These are phyloP conservation scores for Solanum paucissectum DNA, from an alignment of 257 asterid genomes.

Conservation along the genomic window DNA sequence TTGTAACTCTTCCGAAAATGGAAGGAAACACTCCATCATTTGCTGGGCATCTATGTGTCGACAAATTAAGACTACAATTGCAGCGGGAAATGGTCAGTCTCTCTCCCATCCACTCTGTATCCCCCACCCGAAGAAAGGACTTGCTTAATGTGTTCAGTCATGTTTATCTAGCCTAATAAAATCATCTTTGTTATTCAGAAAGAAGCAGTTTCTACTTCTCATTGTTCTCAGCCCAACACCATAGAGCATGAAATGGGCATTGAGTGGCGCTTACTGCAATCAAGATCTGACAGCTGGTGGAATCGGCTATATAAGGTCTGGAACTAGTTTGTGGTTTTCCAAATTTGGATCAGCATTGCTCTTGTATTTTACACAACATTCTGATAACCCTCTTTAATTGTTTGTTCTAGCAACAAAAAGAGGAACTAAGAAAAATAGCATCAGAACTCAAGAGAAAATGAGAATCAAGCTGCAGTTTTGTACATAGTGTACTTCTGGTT, in stretches of 20 bases:
- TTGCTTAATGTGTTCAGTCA: background rate
- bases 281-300: conserved; percentile 57
- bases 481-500: conserved; percentile 5
- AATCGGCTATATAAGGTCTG: conserved; percentile 47
- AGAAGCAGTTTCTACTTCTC: conserved; percentile 77
- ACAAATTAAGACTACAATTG: conserved; percentile 37
- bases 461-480: conserved; percentile 9
- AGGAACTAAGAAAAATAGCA: conserved; percentile 14
- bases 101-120: conserved; percentile 4
- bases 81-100: conserved; percentile 45
- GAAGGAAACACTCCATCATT: conserved; percentile 22
- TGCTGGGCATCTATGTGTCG: conserved; percentile 58
- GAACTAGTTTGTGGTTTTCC: background rate
- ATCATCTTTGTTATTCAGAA: conserved; percentile 28
- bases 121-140: background rate
- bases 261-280: conserved; percentile 62
- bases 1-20: conserved; percentile 27
- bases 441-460: conserved; percentile 25
- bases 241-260: conserved; percentile 75
- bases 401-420: conserved; percentile 30
- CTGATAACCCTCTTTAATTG: background rate
- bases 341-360: background rate
- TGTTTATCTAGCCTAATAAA: background rate
- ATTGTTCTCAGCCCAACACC: conserved; percentile 79
- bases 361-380: background rate